Base-by-base conservation (phyloP, 768 basidiomycete species). In the Clavulina sp. region DNA sequence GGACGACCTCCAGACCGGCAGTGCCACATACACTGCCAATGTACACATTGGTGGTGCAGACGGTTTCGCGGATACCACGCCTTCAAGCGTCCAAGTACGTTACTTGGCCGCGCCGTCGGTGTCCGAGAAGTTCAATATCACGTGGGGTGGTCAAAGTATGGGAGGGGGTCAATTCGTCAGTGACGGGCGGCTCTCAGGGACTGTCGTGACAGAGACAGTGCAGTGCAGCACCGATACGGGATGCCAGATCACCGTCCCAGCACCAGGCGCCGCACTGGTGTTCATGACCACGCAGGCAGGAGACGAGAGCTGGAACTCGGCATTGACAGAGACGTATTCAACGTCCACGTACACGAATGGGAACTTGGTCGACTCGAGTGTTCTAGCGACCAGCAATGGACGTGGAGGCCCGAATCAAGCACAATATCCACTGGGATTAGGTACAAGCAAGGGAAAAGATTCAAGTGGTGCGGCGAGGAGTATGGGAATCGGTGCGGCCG, bases 1-100 rank as follows among this genome's bases (percentile, higher is more conserved):
- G 26, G 60, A 62, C 26, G 73, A 75, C 55, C n/a, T n/a, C n/a
- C 40, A 62, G 0, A 64, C 62, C 4, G 72, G 73, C 28, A 68
- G 66, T 2, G 64, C 61, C 58, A 63, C 64, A 53, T 69, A 65
- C 55, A 66, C 65, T 2, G 67, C 64, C 7, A 63, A 58, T 1
- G 57, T 73, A 30, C 58, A 59, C n/a, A 49, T 71, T 36, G 65
- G 57, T 5, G 69, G 62, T 2, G 43, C 13, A 16, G 51, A 55
- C 6, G 57, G 57, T 16, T 52, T 50, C 3, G 44, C 57, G 3
- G 32, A 38, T 6, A 50, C 58, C 18, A 26, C 34, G 29, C 53
- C 57, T 18, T 29, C 48, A 7, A 32, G 54, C 7, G 63, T 67
- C 19, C 53, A 53, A 4, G 66, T 69, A 5, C 55, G 60, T 29